Base-by-base conservation (phyloP, 257 asterid genomes). In the Schizonepeta tenuifolia region DNA sequence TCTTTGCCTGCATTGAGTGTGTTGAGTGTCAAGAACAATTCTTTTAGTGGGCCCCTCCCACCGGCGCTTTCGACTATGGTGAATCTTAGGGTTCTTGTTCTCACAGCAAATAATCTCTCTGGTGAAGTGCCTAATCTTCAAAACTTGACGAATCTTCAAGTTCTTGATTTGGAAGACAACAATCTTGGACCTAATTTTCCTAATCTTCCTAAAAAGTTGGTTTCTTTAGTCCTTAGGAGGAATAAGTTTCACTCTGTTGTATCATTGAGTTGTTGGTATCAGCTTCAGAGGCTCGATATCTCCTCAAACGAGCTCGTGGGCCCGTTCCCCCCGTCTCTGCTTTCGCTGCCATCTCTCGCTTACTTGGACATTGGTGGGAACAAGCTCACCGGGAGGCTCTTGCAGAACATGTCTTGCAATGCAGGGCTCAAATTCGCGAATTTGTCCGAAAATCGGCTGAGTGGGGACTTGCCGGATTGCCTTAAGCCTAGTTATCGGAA, bases 391-490 rank as follows among this genome's bases (percentile, higher is more conserved):
- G 98, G 96, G 12, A 93, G 76, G 85, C 86, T 93, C 38, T 51
- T 65, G 13, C 66, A 76, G 63, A 88, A 87, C 85, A 74, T 80
- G 75, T 68, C 96, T n/a, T 93, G 98, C 71, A 80, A 63, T 76
- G 76, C 54, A 15, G 79, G 51, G 15, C 86, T 90, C 4, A 41
- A 9, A 1, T 87, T 83, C 63, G 95, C 81, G 76, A 84, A 87
- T 74, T 56, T 93, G 6, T 88, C 97, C 1, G 81, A 77, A 0
- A 93, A 93, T 64, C 83, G 86, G 67, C 60, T 93, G 26, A 86
- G 93, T 0, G 98, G 98, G 43, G 89, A 85, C 21, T 76, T 93
- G 84, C 98, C 98, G 7, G 83, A 79, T 78, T 90, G 97, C 72
- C 74, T 93, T 59, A 59, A 20, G 6, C 9, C 75, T 8, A 69